phyloP scores from a whole-genome alignment of 805 yeast genomes.

The Saccharomycopsis babjevae region DNA sequence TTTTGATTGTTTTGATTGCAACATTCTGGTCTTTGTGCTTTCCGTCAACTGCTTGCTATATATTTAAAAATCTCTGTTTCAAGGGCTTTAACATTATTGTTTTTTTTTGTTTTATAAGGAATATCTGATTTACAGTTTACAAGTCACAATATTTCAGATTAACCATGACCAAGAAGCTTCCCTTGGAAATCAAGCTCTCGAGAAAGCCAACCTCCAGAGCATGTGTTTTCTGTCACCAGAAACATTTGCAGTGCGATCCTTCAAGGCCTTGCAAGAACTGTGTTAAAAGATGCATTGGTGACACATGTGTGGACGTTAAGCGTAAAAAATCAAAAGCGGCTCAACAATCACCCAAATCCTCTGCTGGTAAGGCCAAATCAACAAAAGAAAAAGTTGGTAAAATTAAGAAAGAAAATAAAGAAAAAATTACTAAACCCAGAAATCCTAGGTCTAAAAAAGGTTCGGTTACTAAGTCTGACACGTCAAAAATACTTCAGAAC shows the following conservation, averaged over 20 bases:
- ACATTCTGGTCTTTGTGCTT: too few species aligned
- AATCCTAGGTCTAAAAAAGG: background rate
- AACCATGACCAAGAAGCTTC: conserved; percentile 52
- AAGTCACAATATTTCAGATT: background rate
- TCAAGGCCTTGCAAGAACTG: conserved; percentile 64
- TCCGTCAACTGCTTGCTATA: too few species aligned
- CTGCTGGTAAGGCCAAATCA: background rate
- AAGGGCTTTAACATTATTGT: too few species aligned
- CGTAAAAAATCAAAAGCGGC: conserved; percentile 37
- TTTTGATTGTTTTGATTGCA: too few species aligned
- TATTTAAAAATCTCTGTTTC: too few species aligned
- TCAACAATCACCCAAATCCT: background rate
- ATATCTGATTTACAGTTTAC: too few species aligned
- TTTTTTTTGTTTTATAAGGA: too few species aligned
- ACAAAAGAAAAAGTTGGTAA: background rate
- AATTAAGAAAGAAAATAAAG: background rate
- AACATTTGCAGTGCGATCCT: conserved; percentile 65
- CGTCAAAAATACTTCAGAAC: background rate
- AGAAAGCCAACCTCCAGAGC: conserved; percentile 61
- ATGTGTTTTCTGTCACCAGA: conserved; percentile 61
- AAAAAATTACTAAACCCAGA: background rate
- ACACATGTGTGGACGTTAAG: conserved; percentile 46
- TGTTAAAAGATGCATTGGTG: conserved; percentile 46
- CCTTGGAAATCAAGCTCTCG: conserved; percentile 39
- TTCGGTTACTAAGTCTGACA: background rate